Evolutionary conservation across 352 stramenopile species (phyloP), one percentile per base, ranked within the genome.

Genomic region (Pythium rhizo-oryzae): DNA sequence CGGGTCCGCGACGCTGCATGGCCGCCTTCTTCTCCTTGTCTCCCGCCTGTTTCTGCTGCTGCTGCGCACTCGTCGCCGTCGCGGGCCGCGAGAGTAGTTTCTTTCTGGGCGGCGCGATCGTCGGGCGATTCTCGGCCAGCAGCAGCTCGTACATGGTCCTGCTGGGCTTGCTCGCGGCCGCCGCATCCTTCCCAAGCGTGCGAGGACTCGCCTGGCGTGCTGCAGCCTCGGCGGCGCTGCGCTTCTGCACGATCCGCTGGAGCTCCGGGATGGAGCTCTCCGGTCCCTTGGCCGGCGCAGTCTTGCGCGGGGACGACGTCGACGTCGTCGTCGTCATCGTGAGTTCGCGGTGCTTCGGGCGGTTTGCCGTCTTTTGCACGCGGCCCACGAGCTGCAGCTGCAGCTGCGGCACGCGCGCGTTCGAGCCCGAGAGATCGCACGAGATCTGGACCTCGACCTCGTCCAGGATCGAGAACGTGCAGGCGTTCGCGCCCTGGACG

Each of bases 371-470:
- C 69, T 82, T 87, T 18, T 49, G 24, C 30, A 81, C 77, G 37
- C 77, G 79, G 6, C 84, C 82, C 12, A 93, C 78, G 11, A 96
- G 74, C 41, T 90, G 72, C 18, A 93, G 61, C 63, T 92, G 84
- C 13, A 96, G 74, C 58, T 87, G 79, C n/a, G 86, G 86, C 18
- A 96, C 74, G 23, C 88, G 84, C 60, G 85, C 84, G n/a, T 78
- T 81, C 15, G 84, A 90, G 30, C 79, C 71, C 1, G 84, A 75
- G 30, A 93, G 70, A 60, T 96, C 86, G 58, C 86, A 94, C 30
- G 86, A 91, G 2, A 96, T 77, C 60, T 93, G 85, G 21, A 96
- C 80, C 72, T 91, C 80, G 37, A 94, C 71, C 37, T 94, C 82
- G 54, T 94, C 84, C 53, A 94, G 63, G 21, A 90, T 90, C 37